These are phyloP conservation scores for Intubia oerlemansii DNA, from an alignment of 2,329 filamentous ascomycete genomes.

Conservation along the genomic window DNA sequence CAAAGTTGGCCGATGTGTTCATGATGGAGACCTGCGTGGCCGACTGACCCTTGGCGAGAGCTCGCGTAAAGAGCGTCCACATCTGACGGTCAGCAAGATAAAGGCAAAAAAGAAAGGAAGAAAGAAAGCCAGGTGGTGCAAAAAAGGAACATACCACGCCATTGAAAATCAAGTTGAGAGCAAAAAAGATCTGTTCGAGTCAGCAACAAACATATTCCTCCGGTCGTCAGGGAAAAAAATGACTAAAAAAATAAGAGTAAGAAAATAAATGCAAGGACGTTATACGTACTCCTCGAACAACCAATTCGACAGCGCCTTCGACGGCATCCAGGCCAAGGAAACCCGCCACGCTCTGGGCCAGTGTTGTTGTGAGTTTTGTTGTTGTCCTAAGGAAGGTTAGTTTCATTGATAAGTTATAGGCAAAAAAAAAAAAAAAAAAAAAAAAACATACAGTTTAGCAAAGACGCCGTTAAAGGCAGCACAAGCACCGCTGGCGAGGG, in stretches of 20 bases:
- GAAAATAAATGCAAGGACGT: too few species aligned
- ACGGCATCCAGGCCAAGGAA: constrained; percentile 20
- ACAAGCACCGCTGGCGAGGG: constrained; percentile 53
- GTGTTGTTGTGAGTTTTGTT: constrained; percentile 27
- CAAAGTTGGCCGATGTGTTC: constrained; percentile 66
- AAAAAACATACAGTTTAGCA: constrained; percentile 55
- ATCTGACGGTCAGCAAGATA: constrained; percentile 23
- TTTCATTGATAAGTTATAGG: background rate
- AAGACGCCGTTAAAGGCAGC: constrained; percentile 69
- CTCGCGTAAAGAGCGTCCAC: constrained; percentile 68
- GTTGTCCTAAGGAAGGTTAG: constrained; percentile 25
- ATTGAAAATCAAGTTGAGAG: constrained; percentile 53
- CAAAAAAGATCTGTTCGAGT: constrained; percentile 62
- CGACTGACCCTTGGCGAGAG: constrained; percentile 50
- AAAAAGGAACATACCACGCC: constrained; percentile 26
- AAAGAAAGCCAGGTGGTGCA: too few species aligned
- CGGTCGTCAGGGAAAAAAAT: too few species aligned
- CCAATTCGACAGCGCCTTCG: constrained; percentile 23
- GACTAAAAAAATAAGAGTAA: too few species aligned
- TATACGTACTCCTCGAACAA: constrained; percentile 25
- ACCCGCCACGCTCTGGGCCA: constrained; percentile 23
- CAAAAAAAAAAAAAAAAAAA: too few species aligned
- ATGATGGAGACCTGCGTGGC: constrained; percentile 65
- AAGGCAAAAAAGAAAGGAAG: background rate
- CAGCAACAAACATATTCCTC: too few species aligned